phyloP scores from a whole-genome alignment of 2,329 filamentous ascomycete genomes.

The Plectosphaerella cucumerina region DNA sequence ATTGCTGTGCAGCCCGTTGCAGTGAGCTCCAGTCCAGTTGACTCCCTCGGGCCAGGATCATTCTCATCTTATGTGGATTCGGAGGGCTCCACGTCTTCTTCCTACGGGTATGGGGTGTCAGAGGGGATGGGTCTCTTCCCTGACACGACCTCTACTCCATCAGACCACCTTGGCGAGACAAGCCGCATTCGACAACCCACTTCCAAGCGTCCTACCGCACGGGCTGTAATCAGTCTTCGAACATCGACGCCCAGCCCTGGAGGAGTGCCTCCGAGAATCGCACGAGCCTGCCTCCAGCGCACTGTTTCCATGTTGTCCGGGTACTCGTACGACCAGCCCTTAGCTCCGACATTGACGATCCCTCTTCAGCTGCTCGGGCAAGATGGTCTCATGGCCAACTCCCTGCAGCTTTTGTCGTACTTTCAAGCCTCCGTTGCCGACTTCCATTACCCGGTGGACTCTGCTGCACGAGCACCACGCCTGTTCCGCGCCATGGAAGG shows the following conservation, averaged over 20 bases:
- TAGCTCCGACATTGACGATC: background rate
- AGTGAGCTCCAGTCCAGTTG: background rate
- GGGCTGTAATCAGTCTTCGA: background rate
- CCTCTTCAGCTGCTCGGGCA: background rate
- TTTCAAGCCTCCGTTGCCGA: background rate
- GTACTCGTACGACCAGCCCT: too few relatives aligned
- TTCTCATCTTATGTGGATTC: background rate
- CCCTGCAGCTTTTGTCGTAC: background rate
- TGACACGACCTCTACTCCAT: background rate
- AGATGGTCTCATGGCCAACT: background rate
- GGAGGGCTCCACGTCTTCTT: background rate
- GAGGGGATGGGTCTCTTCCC: background rate
- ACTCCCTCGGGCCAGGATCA: background rate
- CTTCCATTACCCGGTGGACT: background rate
- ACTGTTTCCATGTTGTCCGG: background rate
- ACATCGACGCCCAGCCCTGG: background rate
- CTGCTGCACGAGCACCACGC: background rate
- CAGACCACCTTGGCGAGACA: background rate
- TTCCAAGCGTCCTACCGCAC: background rate
- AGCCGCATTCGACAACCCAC: background rate
- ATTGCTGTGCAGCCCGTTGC: background rate
- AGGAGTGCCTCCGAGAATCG: background rate
- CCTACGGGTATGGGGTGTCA: background rate
- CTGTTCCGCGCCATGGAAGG: background rate
- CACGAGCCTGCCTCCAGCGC: background rate